phyloP scores from a whole-genome alignment of 495 filamentous ascomycete genomes.

The Trichoderma orchidacearum region DNA sequence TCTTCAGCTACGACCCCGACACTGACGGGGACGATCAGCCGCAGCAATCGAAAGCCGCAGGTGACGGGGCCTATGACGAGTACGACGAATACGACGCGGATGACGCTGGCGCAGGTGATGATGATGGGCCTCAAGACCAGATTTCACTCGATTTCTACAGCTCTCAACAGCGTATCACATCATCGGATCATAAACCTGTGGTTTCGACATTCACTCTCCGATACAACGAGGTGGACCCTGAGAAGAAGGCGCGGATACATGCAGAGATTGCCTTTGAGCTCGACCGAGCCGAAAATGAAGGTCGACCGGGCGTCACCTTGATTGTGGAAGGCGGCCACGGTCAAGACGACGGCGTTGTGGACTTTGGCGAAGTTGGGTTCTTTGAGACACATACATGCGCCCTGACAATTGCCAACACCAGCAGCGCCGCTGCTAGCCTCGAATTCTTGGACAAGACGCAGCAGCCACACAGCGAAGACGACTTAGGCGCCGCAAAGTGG shows the following conservation, averaged over 20 bases:
- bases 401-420: slow-evolving; percentile 85
- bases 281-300: slow-evolving; percentile 87
- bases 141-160: slow-evolving; percentile 63
- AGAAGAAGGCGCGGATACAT: slow-evolving; percentile 69
- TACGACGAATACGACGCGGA: slow-evolving; percentile 51
- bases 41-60: slow-evolving; percentile 23
- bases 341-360: slow-evolving; percentile 36
- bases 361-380: slow-evolving; percentile 64
- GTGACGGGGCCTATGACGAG: slow-evolving; percentile 50
- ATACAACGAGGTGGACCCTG: slow-evolving; percentile 73
- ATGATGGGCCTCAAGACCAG: slow-evolving; percentile 41
- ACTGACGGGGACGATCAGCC: slow-evolving; percentile 40
- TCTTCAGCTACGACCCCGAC: slow-evolving; percentile 86
- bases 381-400: slow-evolving; percentile 46
- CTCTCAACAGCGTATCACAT: slow-evolving; percentile 75
- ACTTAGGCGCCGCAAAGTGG: slow-evolving; percentile 43
- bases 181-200: slow-evolving; percentile 93
- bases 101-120: slow-evolving; percentile 16
- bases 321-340: slow-evolving; percentile 49
- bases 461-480: slow-evolving; percentile 36
- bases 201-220: slow-evolving; percentile 64
- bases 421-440: slow-evolving; percentile 61
- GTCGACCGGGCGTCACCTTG: slow-evolving; percentile 69
- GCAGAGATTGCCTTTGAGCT: slow-evolving; percentile 78
- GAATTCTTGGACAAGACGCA: slow-evolving; percentile 44